A percentile compares a stretch with the other conserved stretches of the same genome.
Evolutionary conservation across 106 monocot species (phyloP).

Genomic region (Posidonia australis): DNA sequence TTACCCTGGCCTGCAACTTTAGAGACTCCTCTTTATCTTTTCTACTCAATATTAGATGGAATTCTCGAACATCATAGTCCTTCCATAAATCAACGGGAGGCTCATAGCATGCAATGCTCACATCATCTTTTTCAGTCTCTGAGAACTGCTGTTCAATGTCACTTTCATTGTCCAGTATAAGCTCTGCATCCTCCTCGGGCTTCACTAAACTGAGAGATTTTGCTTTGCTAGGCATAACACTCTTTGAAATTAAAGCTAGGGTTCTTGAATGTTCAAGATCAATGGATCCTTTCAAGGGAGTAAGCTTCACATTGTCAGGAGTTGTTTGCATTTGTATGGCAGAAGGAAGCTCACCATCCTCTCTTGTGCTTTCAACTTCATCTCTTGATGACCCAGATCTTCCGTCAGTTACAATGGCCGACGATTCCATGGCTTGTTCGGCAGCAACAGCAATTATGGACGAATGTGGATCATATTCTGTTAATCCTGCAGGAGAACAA

Average conservation of each 20-base stretch:
- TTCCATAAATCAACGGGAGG: slow-evolving; percentile 39
- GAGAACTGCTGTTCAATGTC: slow-evolving; percentile 31
- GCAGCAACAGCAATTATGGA: slow-evolving; percentile 5
- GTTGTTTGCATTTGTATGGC: slow-evolving; percentile 6
- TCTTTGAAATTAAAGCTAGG: slow-evolving; percentile 68
- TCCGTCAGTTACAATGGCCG: slow-evolving; percentile 30
- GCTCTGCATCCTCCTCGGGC: slow-evolving; percentile 56
- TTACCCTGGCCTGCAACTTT: slow-evolving; percentile 80
- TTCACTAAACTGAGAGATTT: slow-evolving; percentile 29
- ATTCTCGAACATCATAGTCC: slow-evolving; percentile 48
- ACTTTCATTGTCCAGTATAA: slow-evolving; percentile 62
- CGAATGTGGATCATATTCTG: slow-evolving; percentile 12
- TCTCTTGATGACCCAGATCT: slow-evolving; percentile 53
- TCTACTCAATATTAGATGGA: slow-evolving; percentile 38
- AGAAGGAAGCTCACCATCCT: slow-evolving; percentile 89
- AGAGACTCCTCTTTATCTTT: slow-evolving; percentile 19
- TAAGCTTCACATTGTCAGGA: slow-evolving; percentile 18
- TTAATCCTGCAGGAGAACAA: slow-evolving; percentile 32
- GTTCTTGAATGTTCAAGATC: slow-evolving; percentile 48
- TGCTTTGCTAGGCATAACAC: slow-evolving; percentile 34
- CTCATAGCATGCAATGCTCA: background rate
- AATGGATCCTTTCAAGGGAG: slow-evolving; percentile 14
- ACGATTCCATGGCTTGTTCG: slow-evolving; percentile 18
- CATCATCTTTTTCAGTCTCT: slow-evolving; percentile 29
- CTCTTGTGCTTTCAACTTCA: slow-evolving; percentile 46